Evolutionary conservation across 108 stramenopile species (phyloP).

Genomic region (Nannochloropsis gaditana): DNA sequence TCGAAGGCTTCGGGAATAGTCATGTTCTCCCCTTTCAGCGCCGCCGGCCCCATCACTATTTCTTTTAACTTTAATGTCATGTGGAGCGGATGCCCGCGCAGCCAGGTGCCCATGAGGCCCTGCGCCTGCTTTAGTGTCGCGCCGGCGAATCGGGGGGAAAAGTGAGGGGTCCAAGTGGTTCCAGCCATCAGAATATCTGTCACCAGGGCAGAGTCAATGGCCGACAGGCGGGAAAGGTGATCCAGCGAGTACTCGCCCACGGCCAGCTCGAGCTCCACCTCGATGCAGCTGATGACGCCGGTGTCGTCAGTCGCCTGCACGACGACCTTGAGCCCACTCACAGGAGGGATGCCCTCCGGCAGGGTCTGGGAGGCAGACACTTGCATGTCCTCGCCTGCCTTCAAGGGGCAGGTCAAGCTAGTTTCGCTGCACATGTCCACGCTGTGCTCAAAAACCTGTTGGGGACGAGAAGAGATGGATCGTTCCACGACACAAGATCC

Average conservation of each 20-base stretch:
- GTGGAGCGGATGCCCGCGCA: not conserved
- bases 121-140: slow-evolving; percentile 22
- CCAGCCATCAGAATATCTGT: not conserved
- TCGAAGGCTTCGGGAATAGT: slow-evolving; percentile 54
- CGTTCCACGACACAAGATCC: no score
- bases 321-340: not conserved
- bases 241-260: not conserved
- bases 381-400: slow-evolving; percentile 11
- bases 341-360: not conserved
- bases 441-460: slow-evolving; percentile 9
- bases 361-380: not conserved
- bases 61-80: not conserved
- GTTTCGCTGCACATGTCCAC: slow-evolving; percentile 18
- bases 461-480: not conserved
- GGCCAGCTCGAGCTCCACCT: slow-evolving; percentile 13
- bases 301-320: not conserved
- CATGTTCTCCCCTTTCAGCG: not conserved
- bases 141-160: slow-evolving; percentile 23
- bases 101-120: not conserved
- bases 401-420: slow-evolving; percentile 5
- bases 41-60: not conserved
- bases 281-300: not conserved
- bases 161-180: slow-evolving; percentile 22
- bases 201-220: slow-evolving; percentile 17
- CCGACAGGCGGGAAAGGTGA: not conserved